These are phyloP conservation scores for Rhodofomes roseus DNA, from an alignment of 1,284 basidiomycete genomes.

Conservation along the genomic window DNA sequence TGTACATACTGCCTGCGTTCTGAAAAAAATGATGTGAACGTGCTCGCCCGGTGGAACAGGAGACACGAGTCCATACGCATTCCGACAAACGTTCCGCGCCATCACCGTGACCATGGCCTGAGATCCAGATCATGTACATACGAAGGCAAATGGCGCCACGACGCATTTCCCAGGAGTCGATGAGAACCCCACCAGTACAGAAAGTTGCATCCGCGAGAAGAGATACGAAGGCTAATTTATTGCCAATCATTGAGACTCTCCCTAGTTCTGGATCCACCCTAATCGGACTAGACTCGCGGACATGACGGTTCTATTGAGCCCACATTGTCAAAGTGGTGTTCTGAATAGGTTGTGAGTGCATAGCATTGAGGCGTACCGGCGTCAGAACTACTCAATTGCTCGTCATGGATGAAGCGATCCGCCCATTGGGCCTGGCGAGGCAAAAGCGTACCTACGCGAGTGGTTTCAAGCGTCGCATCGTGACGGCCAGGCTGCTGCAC, in stretches of 20 bases:
- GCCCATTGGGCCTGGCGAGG: background rate
- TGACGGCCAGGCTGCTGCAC: background rate
- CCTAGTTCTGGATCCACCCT: background rate
- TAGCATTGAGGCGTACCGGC: background rate
- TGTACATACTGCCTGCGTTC: background rate
- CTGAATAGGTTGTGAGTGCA: background rate
- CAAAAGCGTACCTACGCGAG: background rate
- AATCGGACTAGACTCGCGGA: background rate
- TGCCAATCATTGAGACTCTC: background rate
- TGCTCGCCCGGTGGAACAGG: background rate
- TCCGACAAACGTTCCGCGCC: background rate
- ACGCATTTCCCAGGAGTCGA: background rate
- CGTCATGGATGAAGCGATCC: background rate
- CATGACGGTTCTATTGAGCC: background rate
- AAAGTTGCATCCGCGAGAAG: background rate
- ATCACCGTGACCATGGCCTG: too few species aligned
- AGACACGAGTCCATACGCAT: background rate
- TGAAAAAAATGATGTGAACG: background rate
- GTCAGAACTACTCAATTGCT: background rate
- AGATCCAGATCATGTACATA: background rate
- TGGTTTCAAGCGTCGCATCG: background rate
- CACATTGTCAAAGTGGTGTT: background rate
- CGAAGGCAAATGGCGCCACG: background rate
- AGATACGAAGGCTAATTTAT: slow-evolving; percentile 1
- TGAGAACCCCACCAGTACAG: background rate